Percentiles rank a stretch among this genome's conserved stretches.
These are phyloP conservation scores for Pseudozyma pruni DNA, from an alignment of 1,284 basidiomycete genomes.

Conservation along the genomic window DNA sequence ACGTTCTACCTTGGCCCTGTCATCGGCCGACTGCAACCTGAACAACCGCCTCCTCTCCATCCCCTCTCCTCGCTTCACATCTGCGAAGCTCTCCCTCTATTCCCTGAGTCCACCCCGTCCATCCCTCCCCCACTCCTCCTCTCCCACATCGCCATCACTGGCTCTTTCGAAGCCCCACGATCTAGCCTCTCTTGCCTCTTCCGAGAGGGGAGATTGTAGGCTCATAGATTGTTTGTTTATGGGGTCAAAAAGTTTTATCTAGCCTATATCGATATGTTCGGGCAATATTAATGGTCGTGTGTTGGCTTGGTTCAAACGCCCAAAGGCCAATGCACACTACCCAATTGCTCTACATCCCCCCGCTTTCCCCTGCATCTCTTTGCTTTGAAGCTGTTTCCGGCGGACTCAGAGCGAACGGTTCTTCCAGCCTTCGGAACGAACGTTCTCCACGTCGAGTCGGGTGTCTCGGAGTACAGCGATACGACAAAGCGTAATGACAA, in stretches of 20 bases:
- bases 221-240: slow-evolving; percentile 34
- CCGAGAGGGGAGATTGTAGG: slow-evolving; percentile 30
- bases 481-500: too few species aligned
- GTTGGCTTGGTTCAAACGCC: slow-evolving; percentile 22
- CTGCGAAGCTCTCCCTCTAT: too few species aligned
- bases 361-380: not conserved
- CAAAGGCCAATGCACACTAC: slow-evolving; percentile 50
- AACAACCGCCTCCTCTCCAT: not conserved
- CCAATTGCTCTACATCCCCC: slow-evolving; percentile 46
- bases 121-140: not conserved
- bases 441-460: too few species aligned
- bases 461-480: too few species aligned
- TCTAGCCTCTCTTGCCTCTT: slow-evolving; percentile 33
- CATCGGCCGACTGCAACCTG: too few species aligned
- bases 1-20: too few species aligned
- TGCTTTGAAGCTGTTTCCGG: not conserved
- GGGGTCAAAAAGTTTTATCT: slow-evolving; percentile 49
- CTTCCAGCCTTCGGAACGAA: too few species aligned
- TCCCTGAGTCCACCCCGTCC: too few species aligned
- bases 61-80: not conserved
- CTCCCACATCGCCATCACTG: slow-evolving; percentile 1
- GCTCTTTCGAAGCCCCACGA: slow-evolving; percentile 54
- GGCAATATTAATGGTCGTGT: slow-evolving; percentile 55
- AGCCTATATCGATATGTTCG: slow-evolving; percentile 37
- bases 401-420: too few species aligned